phyloP scores from a whole-genome alignment of 1,284 basidiomycete genomes.

The Ceratobasidium sp. region DNA sequence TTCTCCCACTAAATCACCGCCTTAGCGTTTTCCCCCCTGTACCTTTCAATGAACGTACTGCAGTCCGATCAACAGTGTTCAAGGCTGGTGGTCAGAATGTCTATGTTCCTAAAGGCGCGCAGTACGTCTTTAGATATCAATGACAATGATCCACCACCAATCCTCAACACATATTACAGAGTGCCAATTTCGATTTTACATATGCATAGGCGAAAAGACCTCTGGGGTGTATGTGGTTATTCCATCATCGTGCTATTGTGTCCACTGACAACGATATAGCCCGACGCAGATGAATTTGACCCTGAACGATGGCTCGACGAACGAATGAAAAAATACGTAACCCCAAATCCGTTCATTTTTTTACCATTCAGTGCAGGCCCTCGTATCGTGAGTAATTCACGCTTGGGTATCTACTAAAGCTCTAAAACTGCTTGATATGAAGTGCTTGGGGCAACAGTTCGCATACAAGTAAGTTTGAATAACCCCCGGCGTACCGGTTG shows the following conservation, averaged over 20 bases:
- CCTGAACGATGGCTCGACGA: conserved; percentile 72
- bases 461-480: conserved; percentile 53
- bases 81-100: conserved; percentile 41
- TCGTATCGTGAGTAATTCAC: conserved; percentile 54
- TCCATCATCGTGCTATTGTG: not conserved
- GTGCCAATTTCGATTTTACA: conserved; percentile 39
- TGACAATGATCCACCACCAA: conserved; percentile 11
- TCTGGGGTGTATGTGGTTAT: conserved; percentile 67
- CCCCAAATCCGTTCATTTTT: conserved; percentile 71
- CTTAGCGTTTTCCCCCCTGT: conserved; percentile 75
- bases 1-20: not conserved
- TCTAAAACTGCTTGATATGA: not conserved
- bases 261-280: conserved; percentile 1
- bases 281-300: conserved; percentile 65
- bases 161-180: conserved; percentile 52
- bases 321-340: conserved; percentile 65
- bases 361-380: conserved; percentile 70
- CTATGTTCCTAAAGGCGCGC: conserved; percentile 39
- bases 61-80: conserved; percentile 24
- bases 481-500: conserved; percentile 55
- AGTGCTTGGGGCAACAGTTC: conserved; percentile 71
- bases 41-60: conserved; percentile 70
- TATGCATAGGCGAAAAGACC: conserved; percentile 48
- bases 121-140: conserved; percentile 31
- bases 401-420: too few relatives aligned